These are phyloP conservation scores for Shiraia sp. DNA, from an alignment of 2,329 filamentous ascomycete species.

Conservation along the genomic window DNA sequence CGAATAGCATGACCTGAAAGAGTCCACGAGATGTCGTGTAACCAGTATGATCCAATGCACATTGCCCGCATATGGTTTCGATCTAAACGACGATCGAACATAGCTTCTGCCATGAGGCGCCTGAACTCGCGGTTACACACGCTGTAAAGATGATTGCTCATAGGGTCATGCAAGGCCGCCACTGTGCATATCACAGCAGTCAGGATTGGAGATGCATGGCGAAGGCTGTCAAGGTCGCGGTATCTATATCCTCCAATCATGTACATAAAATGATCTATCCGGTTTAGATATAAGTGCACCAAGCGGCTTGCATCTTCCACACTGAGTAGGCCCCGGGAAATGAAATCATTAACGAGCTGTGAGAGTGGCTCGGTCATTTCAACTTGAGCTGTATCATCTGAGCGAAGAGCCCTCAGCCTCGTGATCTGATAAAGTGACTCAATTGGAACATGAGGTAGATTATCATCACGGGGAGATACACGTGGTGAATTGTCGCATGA, in stretches of 20 bases:
- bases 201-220: constrained; percentile 59
- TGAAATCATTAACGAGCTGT: constrained; percentile 48
- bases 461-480: constrained; percentile 30
- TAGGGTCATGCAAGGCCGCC: constrained; percentile 61
- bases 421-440: constrained; percentile 56
- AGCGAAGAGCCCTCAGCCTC: constrained; percentile 39
- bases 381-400: constrained; percentile 48
- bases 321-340: constrained; percentile 54
- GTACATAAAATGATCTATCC: constrained; percentile 55
- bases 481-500: constrained; percentile 38
- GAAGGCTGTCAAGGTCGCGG: constrained; percentile 51
- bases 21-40: constrained; percentile 66
- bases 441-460: constrained; percentile 45
- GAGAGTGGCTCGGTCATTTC: constrained; percentile 8
- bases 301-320: constrained; percentile 49
- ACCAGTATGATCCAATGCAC: constrained; percentile 65
- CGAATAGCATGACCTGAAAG: constrained; percentile 60
- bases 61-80: constrained; percentile 63
- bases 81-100: constrained; percentile 62
- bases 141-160: constrained; percentile 56
- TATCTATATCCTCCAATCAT: constrained; percentile 51
- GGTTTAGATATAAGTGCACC: constrained; percentile 47
- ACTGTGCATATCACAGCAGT: constrained; percentile 62
- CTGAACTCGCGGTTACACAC: constrained; percentile 62
- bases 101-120: constrained; percentile 59